Conservation (phyloP, 108 stramenopile species). For the Pseudonitzschia delicatissima region DNA sequence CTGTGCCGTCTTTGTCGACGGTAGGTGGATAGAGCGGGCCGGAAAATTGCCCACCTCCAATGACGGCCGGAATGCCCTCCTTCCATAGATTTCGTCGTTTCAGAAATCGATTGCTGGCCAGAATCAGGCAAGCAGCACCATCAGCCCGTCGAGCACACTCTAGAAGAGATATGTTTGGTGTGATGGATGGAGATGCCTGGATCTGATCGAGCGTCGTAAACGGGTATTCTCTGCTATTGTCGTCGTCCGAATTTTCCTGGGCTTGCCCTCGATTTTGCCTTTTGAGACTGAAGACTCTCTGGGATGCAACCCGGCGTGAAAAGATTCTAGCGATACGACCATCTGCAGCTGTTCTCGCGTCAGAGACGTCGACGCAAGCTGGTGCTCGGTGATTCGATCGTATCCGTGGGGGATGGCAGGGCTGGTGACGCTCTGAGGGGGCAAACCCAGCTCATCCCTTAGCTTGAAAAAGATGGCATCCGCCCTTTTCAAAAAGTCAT, state of each 20-base stretch:
- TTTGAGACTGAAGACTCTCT: constrained; percentile 23
- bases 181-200: constrained; percentile 17
- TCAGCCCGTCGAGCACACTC: constrained; percentile 47
- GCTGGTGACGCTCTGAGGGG: neutral
- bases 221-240: neutral
- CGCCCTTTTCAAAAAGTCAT: constrained; percentile 28
- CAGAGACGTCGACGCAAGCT: constrained; percentile 18
- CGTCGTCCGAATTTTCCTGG: neutral
- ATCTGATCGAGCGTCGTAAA: constrained; percentile 21
- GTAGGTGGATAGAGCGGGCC: constrained; percentile 40
- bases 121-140: constrained; percentile 40
- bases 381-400: constrained; percentile 37
- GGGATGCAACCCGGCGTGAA: constrained; percentile 38
- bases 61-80: constrained; percentile 19
- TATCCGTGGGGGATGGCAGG: constrained; percentile 47
- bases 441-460: constrained; percentile 1
- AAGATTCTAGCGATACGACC: constrained; percentile 27
- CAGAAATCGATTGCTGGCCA: constrained; percentile 32
- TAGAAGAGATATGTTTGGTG: constrained; percentile 30
- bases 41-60: constrained; percentile 38
- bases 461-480: constrained; percentile 26
- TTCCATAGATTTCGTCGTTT: constrained; percentile 6
- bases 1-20: too few relatives aligned
- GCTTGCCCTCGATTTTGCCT: neutral
- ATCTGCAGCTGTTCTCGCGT: constrained; percentile 44